These are phyloP conservation scores for Dactylellina sp. DNA, from an alignment of 2,329 filamentous ascomycete species.

Conservation along the genomic window DNA sequence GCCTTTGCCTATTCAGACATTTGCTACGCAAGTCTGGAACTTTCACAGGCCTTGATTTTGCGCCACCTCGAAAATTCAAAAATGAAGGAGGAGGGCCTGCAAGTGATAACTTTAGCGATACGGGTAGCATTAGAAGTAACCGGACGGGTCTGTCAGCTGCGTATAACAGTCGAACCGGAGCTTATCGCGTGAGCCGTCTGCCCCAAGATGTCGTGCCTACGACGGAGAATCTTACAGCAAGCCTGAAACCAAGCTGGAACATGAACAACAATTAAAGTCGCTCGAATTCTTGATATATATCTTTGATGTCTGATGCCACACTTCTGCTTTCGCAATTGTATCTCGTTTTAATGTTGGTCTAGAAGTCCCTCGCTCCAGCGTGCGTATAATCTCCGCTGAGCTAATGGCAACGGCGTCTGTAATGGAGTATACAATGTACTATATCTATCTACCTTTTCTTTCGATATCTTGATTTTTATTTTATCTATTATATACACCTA, in stretches of 20 bases:
- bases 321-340: slow-evolving; percentile 58
- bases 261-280: slow-evolving; percentile 63
- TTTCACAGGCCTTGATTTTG: slow-evolving; percentile 84
- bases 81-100: slow-evolving; percentile 65
- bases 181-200: slow-evolving; percentile 86
- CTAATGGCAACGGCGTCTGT: slow-evolving; percentile 39
- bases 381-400: slow-evolving; percentile 32
- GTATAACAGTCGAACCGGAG: slow-evolving; percentile 80
- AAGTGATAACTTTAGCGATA: slow-evolving; percentile 71
- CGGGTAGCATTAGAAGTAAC: slow-evolving; percentile 78
- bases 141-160: slow-evolving; percentile 80
- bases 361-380: slow-evolving; percentile 44
- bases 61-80: slow-evolving; percentile 79
- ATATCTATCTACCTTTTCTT: slow-evolving; percentile 1
- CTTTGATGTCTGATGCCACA: slow-evolving; percentile 42
- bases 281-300: slow-evolving; percentile 2
- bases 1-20: slow-evolving; percentile 68
- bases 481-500: slow-evolving; percentile 24
- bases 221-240: slow-evolving; percentile 73
- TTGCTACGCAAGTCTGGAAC: slow-evolving; percentile 80
- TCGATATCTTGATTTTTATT: background rate
- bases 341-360: slow-evolving; percentile 50
- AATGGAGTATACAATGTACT: slow-evolving; percentile 29
- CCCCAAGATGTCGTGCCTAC: slow-evolving; percentile 86
- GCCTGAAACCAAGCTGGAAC: slow-evolving; percentile 72